phyloP scores from a whole-genome alignment of 1,139 yeast genomes.

The Meyerozyma athensensis region DNA sequence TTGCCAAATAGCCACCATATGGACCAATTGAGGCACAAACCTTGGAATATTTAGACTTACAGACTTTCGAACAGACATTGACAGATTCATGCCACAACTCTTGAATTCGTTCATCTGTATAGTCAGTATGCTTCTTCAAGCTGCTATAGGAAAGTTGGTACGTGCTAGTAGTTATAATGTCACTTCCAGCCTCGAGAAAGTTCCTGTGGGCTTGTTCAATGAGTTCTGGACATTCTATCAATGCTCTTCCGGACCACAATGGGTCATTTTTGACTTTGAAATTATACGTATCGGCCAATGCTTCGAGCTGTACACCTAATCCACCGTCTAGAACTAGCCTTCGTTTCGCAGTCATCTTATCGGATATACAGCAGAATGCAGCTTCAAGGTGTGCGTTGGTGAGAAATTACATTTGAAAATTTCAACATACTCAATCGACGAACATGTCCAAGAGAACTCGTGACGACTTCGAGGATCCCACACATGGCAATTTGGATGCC shows the following conservation, averaged over 20 bases:
- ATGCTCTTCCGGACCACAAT: slow-evolving; percentile 61
- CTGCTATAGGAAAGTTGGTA: slow-evolving; percentile 55
- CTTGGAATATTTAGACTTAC: slow-evolving; percentile 9
- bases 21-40: slow-evolving; percentile 59
- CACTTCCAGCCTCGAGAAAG: slow-evolving; percentile 53
- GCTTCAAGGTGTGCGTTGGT: background rate
- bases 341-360: background rate
- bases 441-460: slow-evolving; percentile 4
- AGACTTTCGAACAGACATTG: slow-evolving; percentile 27
- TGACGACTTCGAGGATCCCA: slow-evolving; percentile 14
- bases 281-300: background rate
- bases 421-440: background rate
- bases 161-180: slow-evolving; percentile 53
- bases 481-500: slow-evolving; percentile 11
- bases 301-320: background rate
- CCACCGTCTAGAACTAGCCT: slow-evolving; percentile 1
- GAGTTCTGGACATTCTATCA: slow-evolving; percentile 41
- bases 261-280: slow-evolving; percentile 25
- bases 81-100: slow-evolving; percentile 30
- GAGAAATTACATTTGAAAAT: background rate
- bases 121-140: slow-evolving; percentile 27
- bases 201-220: slow-evolving; percentile 47
- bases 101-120: slow-evolving; percentile 21
- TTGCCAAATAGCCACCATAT: slow-evolving; percentile 60
- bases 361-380: no score